A percentile compares a stretch with the other conserved stretches of the same genome.
Conservation (phyloP, 1,139 yeast genomes). For the Geotrichum cucujoidarum region DNA sequence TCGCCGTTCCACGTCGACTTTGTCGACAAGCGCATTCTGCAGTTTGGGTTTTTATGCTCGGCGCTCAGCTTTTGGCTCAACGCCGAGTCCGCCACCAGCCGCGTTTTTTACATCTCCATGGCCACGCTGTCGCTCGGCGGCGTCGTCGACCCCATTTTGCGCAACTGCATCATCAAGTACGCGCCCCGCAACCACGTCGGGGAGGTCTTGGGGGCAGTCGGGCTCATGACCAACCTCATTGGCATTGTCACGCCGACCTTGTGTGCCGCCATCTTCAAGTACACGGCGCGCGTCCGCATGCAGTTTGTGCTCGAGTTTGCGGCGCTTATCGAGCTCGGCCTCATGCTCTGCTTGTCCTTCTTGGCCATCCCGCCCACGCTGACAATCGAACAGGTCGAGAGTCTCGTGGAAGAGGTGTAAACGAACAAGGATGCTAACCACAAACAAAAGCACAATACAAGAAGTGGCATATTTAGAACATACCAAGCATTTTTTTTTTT, state of each 20-base stretch:
- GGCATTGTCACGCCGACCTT: conserved; percentile 31
- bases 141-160: conserved; percentile 42
- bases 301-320: too few species aligned
- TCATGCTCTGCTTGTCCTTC: conserved; percentile 20
- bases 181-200: conserved; percentile 35
- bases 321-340: conserved; percentile 27
- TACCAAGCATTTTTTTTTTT: too few species aligned
- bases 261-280: conserved; percentile 30
- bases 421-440: too few species aligned
- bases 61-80: conserved; percentile 37
- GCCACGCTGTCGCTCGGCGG: conserved; percentile 40
- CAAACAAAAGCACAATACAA: too few species aligned
- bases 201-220: conserved; percentile 34
- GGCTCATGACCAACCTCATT: conserved; percentile 29
- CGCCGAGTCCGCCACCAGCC: conserved; percentile 34
- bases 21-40: conserved; percentile 48
- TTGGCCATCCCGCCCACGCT: too few species aligned
- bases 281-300: conserved; percentile 32
- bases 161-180: conserved; percentile 49
- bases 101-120: conserved; percentile 42
- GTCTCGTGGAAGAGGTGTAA: too few species aligned
- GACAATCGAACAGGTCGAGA: neutral
- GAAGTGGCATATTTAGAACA: too few species aligned
- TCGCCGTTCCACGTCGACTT: conserved; percentile 41
- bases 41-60: conserved; percentile 41